Evolutionary conservation across 108 stramenopile species (phyloP), one percentile per base, ranked within the genome.

Genomic region (Nannochloropsis salina): DNA sequence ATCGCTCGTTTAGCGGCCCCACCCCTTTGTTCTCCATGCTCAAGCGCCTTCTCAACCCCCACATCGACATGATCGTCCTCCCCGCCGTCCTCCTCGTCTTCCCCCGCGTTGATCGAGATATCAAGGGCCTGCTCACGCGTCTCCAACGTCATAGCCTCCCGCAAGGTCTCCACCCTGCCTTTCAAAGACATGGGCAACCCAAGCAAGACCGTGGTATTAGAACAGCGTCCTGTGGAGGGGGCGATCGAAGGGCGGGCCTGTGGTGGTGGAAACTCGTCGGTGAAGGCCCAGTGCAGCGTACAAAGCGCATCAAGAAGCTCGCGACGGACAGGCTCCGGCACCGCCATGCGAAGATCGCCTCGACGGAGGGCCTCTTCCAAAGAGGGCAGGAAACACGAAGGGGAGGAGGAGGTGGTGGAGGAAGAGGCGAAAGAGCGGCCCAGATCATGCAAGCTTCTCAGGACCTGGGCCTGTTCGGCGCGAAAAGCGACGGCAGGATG

Each of bases 281-380:
- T 94, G 61, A 92, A 85, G 9, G 93, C 92, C 91, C 93, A 94
- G 43, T 96, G 93, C 22, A 93, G 80, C 83, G 94, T 96, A 40
- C 92, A 91, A 8, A 96, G 85, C 42, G 93, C 94, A 44, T 89
- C 92, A 45, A 97, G 89, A 6, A 96, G 85, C 31, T 96, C 93
- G 1, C 41, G 84, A 44, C 91, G 90, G 21, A 91, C 86, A 15
- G 87, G 85, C 8, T 74, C 45, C 15, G 89, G 81, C 18, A 92
- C 83, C 86, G 85, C 94, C n/a, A 97, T 91, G 44, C 88, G 45
- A 8, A 93, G 93, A 74, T 96, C 95, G 31, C 86, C 83, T 44
- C 81, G 81, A 4, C 86, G 74, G 44, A 89, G 44, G 15, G 86
- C 61, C 61, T n/a, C 20, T 15, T 74, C 61, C 3, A 74, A 74